Conservation (phyloP, 108 stramenopile species). For the Schizochytrium sp. region DNA sequence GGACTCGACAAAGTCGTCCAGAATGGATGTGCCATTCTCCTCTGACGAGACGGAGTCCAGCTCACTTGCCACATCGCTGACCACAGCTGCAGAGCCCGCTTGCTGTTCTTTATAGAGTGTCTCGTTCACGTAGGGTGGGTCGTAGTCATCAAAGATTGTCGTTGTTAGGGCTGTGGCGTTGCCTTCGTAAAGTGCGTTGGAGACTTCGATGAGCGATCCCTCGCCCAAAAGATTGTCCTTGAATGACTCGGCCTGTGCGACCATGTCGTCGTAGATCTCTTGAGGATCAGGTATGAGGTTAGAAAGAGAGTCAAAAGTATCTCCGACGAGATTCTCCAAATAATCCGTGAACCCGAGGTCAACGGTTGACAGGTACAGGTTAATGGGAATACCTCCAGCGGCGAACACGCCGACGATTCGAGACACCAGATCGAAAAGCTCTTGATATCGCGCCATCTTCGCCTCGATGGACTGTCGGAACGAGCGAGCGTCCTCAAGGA, state of each 20-base stretch:
- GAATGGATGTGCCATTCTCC: background rate
- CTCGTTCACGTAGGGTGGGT: background rate
- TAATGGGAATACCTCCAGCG: too few relatives aligned
- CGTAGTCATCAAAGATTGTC: background rate
- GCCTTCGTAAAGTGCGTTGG: background rate
- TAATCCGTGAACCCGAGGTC: background rate
- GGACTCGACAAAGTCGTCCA: background rate
- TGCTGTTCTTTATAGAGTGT: background rate
- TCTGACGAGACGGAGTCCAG: background rate
- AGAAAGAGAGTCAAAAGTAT: background rate
- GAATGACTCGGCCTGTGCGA: background rate
- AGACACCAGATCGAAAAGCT: too few relatives aligned
- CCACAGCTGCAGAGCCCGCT: background rate
- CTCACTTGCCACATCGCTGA: background rate
- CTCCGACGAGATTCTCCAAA: background rate
- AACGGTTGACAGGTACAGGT: background rate
- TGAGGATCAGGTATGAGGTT: background rate
- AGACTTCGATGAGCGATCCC: background rate
- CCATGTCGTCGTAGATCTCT: background rate
- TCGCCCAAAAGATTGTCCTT: background rate
- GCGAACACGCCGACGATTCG: too few relatives aligned
- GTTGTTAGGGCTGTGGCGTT: background rate
- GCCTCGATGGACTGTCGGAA: too few relatives aligned
- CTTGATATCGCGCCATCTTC: too few relatives aligned
- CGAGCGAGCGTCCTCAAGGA: too few relatives aligned